These are phyloP conservation scores for Macrophomina pseudophaseolina DNA, from an alignment of 2,329 filamentous ascomycete species.

Conservation along the genomic window DNA sequence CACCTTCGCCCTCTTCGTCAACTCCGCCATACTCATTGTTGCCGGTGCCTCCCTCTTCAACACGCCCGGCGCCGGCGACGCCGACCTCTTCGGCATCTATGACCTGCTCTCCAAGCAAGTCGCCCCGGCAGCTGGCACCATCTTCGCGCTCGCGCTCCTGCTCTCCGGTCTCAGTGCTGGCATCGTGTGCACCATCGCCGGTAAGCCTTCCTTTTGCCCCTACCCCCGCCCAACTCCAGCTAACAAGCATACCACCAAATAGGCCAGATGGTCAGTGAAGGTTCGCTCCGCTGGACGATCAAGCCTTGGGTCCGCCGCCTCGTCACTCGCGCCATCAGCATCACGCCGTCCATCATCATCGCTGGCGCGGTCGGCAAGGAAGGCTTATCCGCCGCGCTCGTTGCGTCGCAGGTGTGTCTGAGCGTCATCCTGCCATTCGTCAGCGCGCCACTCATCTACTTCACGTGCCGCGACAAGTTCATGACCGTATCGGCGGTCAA, in stretches of 20 bases:
- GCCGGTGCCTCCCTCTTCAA: conserved; percentile 71
- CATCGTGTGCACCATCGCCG: conserved; percentile 86
- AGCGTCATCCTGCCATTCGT: conserved; percentile 82
- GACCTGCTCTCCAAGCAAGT: conserved; percentile 70
- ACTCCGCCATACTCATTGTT: conserved; percentile 80
- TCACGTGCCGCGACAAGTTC: conserved; percentile 77
- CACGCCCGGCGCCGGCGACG: conserved; percentile 61
- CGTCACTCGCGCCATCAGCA: conserved; percentile 77
- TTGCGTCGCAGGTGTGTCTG: conserved; percentile 77
- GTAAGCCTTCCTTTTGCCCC: conserved; percentile 38
- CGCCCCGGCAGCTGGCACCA: conserved; percentile 74
- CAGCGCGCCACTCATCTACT: conserved; percentile 80
- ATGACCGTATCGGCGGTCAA: conserved; percentile 68
- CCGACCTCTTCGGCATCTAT: conserved; percentile 86
- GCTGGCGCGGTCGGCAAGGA: conserved; percentile 75
- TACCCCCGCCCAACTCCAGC: too few relatives aligned
- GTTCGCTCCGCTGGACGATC: conserved; percentile 75
- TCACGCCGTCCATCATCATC: conserved; percentile 82
- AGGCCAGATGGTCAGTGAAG: conserved; percentile 81
- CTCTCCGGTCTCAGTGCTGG: conserved; percentile 81
- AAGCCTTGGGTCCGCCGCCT: conserved; percentile 79
- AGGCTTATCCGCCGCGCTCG: conserved; percentile 73
- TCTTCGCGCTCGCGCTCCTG: conserved; percentile 81
- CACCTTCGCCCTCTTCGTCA: conserved; percentile 84
- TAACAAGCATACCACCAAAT: neutral